Evolutionary conservation across 306 rosid genomes (phyloP).

Genomic region (Glycyrrhiza uralensis): DNA sequence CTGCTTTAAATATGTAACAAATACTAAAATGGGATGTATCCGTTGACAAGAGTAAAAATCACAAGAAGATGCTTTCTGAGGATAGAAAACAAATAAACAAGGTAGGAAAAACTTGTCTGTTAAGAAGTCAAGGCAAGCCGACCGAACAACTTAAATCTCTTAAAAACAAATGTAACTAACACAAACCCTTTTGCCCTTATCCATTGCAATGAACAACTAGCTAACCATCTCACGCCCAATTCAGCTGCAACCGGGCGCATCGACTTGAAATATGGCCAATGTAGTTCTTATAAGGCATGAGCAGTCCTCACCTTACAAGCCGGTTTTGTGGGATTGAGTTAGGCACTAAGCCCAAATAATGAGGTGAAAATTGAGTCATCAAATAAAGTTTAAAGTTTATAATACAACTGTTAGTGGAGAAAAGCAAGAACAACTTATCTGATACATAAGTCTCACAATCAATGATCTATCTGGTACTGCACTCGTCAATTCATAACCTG

Average conservation of each 20-base stretch:
- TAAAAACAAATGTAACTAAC: neutral
- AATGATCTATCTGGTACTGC: conserved; percentile 11
- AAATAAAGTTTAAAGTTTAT: conserved; percentile 7
- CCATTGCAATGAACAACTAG: conserved; percentile 8
- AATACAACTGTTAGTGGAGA: conserved; percentile 28
- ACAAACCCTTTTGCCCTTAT: conserved; percentile 6
- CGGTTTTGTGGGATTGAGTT: too few species aligned
- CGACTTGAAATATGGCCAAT: too few species aligned
- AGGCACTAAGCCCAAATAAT: too few species aligned
- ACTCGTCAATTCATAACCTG: conserved; percentile 25
- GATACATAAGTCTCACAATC: conserved; percentile 26
- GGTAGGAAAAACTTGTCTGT: neutral
- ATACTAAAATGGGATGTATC: neutral
- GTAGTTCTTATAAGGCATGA: too few species aligned
- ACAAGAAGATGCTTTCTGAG: neutral
- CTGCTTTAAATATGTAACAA: conserved; percentile 13
- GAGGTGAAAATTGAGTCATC: conserved; percentile 21
- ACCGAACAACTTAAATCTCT: neutral
- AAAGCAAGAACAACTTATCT: conserved; percentile 21
- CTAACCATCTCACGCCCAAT: neutral
- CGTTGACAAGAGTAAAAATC: neutral
- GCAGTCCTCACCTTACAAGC: too few species aligned
- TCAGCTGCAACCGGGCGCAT: conserved; percentile 6
- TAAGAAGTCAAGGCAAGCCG: conserved; percentile 1
- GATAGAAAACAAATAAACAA: conserved; percentile 3